phyloP scores from a whole-genome alignment of 495 filamentous ascomycete species.

The Talaromyces nanjingensis region DNA sequence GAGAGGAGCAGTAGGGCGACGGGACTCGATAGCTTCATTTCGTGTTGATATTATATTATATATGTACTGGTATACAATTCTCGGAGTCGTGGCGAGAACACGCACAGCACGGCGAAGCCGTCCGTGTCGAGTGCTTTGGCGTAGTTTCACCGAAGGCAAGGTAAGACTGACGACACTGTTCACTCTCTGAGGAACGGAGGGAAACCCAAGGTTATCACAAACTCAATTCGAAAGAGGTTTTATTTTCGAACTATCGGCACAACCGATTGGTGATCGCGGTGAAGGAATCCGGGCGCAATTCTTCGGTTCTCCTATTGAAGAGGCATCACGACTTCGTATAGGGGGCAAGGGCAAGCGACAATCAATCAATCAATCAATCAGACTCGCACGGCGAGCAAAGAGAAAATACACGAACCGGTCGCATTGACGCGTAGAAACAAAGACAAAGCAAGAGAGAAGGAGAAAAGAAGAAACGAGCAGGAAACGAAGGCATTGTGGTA shows the following conservation, averaged over 20 bases:
- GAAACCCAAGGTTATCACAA: neutral
- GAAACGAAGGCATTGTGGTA: neutral
- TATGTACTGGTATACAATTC: neutral
- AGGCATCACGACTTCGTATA: neutral
- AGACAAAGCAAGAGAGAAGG: conserved; percentile 14
- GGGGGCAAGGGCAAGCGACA: neutral
- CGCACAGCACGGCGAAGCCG: neutral
- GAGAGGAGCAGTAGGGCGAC: conserved; percentile 6
- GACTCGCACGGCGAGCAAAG: neutral
- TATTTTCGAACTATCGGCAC: too few relatives aligned
- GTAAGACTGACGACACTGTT: conserved; percentile 3
- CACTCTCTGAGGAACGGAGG: neutral
- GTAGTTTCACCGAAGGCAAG: neutral
- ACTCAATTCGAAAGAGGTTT: neutral
- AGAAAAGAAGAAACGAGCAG: neutral
- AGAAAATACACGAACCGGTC: conserved; percentile 1
- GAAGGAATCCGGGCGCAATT: neutral
- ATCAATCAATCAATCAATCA: neutral
- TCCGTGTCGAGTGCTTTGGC: neutral
- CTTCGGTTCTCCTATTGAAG: neutral
- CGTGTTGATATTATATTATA: neutral
- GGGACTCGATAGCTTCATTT: conserved; percentile 7
- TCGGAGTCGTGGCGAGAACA: neutral
- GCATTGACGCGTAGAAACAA: conserved; percentile 14
- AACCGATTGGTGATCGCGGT: neutral